Evolutionary conservation across 441 rosid genomes (phyloP).

Genomic region (Erodium trifolium): DNA sequence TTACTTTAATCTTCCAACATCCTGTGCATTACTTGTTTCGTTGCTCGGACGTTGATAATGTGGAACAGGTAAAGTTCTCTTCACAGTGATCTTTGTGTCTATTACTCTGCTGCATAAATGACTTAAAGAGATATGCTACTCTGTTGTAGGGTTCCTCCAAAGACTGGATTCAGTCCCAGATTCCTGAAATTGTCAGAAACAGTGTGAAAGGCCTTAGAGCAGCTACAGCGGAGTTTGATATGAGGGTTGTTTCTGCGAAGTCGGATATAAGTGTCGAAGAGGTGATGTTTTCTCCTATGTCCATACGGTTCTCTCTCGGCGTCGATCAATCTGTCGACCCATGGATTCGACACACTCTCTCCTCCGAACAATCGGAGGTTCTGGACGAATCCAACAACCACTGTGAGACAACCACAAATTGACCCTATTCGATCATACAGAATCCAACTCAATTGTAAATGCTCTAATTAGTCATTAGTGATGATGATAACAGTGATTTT

Average conservation of each 20-base stretch:
- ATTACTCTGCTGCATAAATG: slow-evolving; percentile 4
- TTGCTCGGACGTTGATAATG: slow-evolving; percentile 91
- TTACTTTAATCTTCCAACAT: slow-evolving; percentile 17
- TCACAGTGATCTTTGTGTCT: slow-evolving; percentile 17
- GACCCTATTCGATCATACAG: no score
- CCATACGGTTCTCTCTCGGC: no score
- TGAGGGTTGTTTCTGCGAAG: no score
- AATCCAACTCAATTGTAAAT: no score
- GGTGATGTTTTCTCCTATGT: no score
- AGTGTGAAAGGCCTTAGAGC: slow-evolving; percentile 59
- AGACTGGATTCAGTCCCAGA: slow-evolving; percentile 84
- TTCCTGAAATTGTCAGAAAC: slow-evolving; percentile 67
- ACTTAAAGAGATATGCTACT: slow-evolving; percentile 20
- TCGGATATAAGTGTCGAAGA: no score
- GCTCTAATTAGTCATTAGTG: slow-evolving; percentile 21
- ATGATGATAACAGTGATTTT: slow-evolving; percentile 47
- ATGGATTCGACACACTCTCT: no score
- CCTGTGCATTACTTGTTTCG: slow-evolving; percentile 27
- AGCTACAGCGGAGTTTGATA: no score
- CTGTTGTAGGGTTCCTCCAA: slow-evolving; percentile 55
- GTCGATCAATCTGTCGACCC: no score
- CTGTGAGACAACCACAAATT: no score
- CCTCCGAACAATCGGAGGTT: no score
- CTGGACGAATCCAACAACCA: no score
- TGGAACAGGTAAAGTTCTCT: slow-evolving; percentile 67